Evolutionary conservation across 345 rosid species (phyloP).

Genomic region (Lepidium africanum): DNA sequence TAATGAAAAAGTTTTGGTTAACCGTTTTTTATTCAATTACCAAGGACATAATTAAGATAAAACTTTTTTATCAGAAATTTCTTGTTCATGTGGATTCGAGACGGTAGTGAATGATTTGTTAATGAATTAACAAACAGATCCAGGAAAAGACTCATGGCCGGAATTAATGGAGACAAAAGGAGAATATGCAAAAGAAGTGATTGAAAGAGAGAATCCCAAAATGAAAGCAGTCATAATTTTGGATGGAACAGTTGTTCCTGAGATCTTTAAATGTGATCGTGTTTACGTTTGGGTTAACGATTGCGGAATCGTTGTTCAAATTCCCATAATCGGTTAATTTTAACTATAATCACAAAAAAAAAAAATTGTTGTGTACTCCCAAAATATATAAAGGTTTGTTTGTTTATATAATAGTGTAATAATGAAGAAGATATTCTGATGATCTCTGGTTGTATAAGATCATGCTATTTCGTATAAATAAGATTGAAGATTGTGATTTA

Average conservation of each 20-base stretch:
- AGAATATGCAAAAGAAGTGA: constrained; percentile 23
- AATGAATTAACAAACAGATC: constrained; percentile 6
- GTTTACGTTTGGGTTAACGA: constrained; percentile 17
- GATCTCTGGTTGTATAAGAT: background rate
- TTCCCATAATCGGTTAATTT: constrained; percentile 2
- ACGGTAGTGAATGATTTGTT: background rate
- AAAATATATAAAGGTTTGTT: background rate
- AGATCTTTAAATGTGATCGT: background rate
- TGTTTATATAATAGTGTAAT: background rate
- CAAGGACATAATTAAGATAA: too few species aligned
- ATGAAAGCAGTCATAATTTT: constrained; percentile 9
- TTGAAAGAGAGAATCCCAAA: constrained; percentile 22
- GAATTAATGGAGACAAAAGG: constrained; percentile 6
- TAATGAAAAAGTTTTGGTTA: too few species aligned
- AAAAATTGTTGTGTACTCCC: background rate
- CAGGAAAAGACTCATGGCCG: constrained; percentile 19
- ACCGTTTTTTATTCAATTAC: too few species aligned
- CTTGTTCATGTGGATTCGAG: too few species aligned
- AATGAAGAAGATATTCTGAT: background rate
- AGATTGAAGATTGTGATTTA: background rate
- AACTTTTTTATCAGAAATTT: too few species aligned
- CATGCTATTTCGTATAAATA: background rate
- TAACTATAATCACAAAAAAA: background rate
- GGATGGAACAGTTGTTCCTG: background rate
- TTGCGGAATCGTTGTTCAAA: constrained; percentile 2